phyloP scores from a whole-genome alignment of 139 green algal species.

The Parachlorella kessleri region DNA sequence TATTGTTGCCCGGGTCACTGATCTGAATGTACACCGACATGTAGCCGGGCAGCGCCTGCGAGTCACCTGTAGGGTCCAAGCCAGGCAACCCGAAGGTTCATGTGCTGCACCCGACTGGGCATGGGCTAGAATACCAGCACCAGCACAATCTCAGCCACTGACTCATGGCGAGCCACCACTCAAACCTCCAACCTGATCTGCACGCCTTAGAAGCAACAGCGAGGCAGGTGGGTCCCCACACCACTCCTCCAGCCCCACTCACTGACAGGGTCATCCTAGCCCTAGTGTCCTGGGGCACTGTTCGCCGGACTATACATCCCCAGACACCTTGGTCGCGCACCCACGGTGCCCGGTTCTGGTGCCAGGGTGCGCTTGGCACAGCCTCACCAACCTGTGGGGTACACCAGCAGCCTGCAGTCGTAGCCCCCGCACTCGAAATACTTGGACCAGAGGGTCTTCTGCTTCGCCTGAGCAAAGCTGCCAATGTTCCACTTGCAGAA shows the following conservation, averaged over 20 bases:
- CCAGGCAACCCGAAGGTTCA: neutral
- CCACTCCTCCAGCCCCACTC: too few species aligned
- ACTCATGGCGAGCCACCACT: too few species aligned
- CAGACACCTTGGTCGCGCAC: too few species aligned
- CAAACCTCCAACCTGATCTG: too few species aligned
- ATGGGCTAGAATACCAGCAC: neutral
- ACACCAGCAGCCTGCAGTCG: constrained; percentile 67
- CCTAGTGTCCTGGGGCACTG: too few species aligned
- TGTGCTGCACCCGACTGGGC: neutral
- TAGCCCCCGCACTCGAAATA: constrained; percentile 71
- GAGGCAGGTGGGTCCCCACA: too few species aligned
- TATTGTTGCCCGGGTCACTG: constrained; percentile 36
- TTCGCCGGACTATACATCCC: too few species aligned
- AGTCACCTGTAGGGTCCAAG: constrained; percentile 45
- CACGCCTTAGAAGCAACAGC: too few species aligned
- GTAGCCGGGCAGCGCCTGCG: constrained; percentile 63
- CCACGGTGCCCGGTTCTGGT: too few species aligned
- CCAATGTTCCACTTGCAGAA: constrained; percentile 53
- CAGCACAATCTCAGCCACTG: too few species aligned
- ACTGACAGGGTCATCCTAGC: too few species aligned
- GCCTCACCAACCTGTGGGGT: constrained; percentile 44
- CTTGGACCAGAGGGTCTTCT: constrained; percentile 56
- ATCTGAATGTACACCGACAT: constrained; percentile 61
- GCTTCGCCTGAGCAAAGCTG: constrained; percentile 41
- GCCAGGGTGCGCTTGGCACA: neutral